phyloP scores from a whole-genome alignment of 2,329 filamentous ascomycete genomes.

The Nothophaeocryptopus gaeumannii region DNA sequence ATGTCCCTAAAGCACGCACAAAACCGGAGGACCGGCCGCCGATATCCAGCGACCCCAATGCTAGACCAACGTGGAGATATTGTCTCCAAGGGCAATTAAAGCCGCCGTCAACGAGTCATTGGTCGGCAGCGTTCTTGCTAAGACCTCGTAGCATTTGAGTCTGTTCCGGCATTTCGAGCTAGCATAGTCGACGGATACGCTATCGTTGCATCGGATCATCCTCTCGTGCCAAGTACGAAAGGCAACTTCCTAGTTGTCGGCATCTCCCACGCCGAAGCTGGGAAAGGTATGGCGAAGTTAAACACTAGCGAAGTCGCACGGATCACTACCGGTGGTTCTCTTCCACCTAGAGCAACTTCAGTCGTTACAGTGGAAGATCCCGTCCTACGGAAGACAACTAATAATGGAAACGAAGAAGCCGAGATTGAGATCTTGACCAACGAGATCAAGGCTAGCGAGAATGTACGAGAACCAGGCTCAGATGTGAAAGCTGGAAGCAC shows the following conservation, averaged over 20 bases:
- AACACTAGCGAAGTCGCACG: constrained; percentile 74
- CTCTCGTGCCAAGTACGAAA: constrained; percentile 57
- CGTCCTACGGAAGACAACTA: constrained; percentile 67
- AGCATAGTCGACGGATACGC: constrained; percentile 98
- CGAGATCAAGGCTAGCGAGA: constrained; percentile 73
- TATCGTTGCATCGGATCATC: constrained; percentile 56
- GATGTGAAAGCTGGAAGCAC: constrained; percentile 69
- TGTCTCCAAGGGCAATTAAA: constrained; percentile 58
- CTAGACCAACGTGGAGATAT: constrained; percentile 65
- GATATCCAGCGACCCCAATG: constrained; percentile 58
- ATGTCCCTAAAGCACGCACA: constrained; percentile 67
- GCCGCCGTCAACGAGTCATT: constrained; percentile 62
- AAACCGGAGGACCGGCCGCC: constrained; percentile 54
- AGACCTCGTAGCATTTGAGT: constrained; percentile 73
- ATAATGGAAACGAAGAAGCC: constrained; percentile 78
- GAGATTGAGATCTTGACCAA: constrained; percentile 81
- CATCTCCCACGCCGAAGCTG: constrained; percentile 79
- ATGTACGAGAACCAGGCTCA: constrained; percentile 85
- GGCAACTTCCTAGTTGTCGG: constrained; percentile 82
- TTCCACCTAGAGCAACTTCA: constrained; percentile 82
- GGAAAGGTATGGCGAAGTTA: constrained; percentile 68
- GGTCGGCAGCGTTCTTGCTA: constrained; percentile 75
- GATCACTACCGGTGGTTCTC: constrained; percentile 90
- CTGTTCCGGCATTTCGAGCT: constrained; percentile 87
- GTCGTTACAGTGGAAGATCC: constrained; percentile 98